Evolutionary conservation across 257 asterid genomes (phyloP).

Genomic region (Verbena officinalis): DNA sequence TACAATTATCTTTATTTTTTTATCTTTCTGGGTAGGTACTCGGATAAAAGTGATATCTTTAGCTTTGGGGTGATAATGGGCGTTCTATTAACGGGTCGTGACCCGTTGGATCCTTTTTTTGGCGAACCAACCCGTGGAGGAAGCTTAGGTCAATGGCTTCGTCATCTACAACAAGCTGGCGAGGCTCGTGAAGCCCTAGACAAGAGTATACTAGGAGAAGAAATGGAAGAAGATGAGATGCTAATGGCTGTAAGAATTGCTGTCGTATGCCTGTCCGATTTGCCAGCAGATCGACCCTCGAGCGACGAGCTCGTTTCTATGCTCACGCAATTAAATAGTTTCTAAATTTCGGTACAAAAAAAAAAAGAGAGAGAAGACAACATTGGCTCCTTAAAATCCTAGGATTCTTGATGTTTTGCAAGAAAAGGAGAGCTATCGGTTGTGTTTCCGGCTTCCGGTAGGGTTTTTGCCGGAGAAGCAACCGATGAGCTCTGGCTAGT

Average conservation of each 20-base stretch:
- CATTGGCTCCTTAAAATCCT: too few relatives aligned
- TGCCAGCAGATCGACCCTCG: conserved; percentile 93
- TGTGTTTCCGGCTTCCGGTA: conserved; percentile 48
- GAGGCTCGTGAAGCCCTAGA: conserved; percentile 82
- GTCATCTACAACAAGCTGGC: conserved; percentile 78
- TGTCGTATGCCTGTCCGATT: conserved; percentile 79
- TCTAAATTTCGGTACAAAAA: conserved; percentile 34
- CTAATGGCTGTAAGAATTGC: conserved; percentile 87
- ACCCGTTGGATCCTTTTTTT: conserved; percentile 71
- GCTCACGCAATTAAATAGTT: conserved; percentile 91
- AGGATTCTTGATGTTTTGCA: background rate
- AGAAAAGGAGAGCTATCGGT: conserved; percentile 51
- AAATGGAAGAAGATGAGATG: conserved; percentile 89
- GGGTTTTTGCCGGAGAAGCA: conserved; percentile 48
- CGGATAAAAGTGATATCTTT: conserved; percentile 88
- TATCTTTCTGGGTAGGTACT: conserved; percentile 50
- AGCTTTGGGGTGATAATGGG: conserved; percentile 91
- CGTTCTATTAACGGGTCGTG: conserved; percentile 71
- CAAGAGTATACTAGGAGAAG: conserved; percentile 76
- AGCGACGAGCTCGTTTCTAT: conserved; percentile 92
- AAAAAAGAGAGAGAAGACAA: too few relatives aligned
- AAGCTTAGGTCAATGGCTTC: conserved; percentile 84
- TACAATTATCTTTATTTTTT: background rate
- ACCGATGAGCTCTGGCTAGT: conserved; percentile 41
- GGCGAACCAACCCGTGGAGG: conserved; percentile 60